A percentile compares a stretch with the other conserved stretches of the same genome.
These are phyloP conservation scores for Trichoderma hamatum DNA, from an alignment of 2,329 filamentous ascomycete genomes.

Conservation along the genomic window DNA sequence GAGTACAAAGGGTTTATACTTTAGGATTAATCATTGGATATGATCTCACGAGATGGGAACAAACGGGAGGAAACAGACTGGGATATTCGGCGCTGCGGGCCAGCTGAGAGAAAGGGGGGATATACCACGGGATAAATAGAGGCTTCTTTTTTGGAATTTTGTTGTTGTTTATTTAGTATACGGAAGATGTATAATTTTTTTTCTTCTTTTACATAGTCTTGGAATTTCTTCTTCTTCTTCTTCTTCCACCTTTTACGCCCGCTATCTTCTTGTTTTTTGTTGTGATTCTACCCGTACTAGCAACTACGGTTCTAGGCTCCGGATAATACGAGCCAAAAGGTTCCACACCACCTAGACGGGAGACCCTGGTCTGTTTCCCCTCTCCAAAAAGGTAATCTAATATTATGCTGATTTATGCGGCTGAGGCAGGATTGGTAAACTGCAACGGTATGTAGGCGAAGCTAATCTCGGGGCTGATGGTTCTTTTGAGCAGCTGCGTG, in stretches of 20 bases:
- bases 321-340: not conserved
- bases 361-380: slow-evolving; percentile 1
- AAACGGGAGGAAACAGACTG: slow-evolving; percentile 10
- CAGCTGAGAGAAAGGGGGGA: slow-evolving; percentile 18
- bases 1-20: slow-evolving; percentile 4
- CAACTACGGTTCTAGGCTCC: not conserved
- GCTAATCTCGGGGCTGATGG: not conserved
- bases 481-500: slow-evolving; percentile 1
- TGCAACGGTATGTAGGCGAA: not conserved
- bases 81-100: slow-evolving; percentile 15
- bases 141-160: not conserved
- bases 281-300: not conserved
- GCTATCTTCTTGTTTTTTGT: not conserved
- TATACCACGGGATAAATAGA: slow-evolving; percentile 25
- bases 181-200: not conserved
- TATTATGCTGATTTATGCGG: slow-evolving; percentile 20
- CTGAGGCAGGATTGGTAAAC: not conserved
- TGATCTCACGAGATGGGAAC: slow-evolving; percentile 18
- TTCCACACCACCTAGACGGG: slow-evolving; percentile 14
- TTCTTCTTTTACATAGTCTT: not conserved
- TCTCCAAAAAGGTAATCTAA: slow-evolving; percentile 15
- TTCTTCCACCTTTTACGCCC: not conserved
- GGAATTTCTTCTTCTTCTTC: not conserved
- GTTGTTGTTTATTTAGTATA: not conserved
- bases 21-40: slow-evolving; percentile 18